Percentiles rank a stretch among this genome's conserved stretches.
Evolutionary conservation across 768 basidiomycete species (phyloP).

Genomic region (Clitopilus passeckerianus): DNA sequence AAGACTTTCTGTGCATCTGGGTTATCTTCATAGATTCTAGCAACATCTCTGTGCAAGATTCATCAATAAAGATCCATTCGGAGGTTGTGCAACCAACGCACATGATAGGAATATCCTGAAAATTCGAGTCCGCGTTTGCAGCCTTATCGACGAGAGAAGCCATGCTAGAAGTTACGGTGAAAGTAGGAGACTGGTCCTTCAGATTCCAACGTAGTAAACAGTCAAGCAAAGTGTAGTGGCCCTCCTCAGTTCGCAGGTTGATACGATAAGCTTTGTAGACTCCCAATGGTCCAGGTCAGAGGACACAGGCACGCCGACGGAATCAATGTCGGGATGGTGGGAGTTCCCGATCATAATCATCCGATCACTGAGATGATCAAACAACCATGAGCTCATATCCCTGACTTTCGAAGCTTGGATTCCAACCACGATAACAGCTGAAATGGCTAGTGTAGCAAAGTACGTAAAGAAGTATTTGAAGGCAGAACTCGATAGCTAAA

Average conservation of each 20-base stretch:
- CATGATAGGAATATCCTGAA: slow-evolving; percentile 35
- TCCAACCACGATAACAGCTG: background rate
- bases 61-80: background rate
- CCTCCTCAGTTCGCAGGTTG: too few relatives aligned
- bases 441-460: background rate
- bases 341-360: background rate
- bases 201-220: too few relatives aligned
- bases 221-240: too few relatives aligned
- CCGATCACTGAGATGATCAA: background rate
- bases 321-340: background rate
- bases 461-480: background rate
- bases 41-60: background rate
- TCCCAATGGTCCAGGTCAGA: background rate
- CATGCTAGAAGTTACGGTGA: slow-evolving; percentile 4
- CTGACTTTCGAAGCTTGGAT: background rate
- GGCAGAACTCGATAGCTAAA: background rate
- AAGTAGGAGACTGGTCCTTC: too few relatives aligned
- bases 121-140: slow-evolving; percentile 15
- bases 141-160: slow-evolving; percentile 17
- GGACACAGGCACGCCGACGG: background rate
- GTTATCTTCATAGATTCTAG: slow-evolving; percentile 17
- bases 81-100: slow-evolving; percentile 10
- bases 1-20: slow-evolving; percentile 34
- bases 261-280: too few relatives aligned
- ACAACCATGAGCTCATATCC: background rate